Conservation (phyloP, 2,329 filamentous ascomycete species). For the Dactylonectria estremocensis region DNA sequence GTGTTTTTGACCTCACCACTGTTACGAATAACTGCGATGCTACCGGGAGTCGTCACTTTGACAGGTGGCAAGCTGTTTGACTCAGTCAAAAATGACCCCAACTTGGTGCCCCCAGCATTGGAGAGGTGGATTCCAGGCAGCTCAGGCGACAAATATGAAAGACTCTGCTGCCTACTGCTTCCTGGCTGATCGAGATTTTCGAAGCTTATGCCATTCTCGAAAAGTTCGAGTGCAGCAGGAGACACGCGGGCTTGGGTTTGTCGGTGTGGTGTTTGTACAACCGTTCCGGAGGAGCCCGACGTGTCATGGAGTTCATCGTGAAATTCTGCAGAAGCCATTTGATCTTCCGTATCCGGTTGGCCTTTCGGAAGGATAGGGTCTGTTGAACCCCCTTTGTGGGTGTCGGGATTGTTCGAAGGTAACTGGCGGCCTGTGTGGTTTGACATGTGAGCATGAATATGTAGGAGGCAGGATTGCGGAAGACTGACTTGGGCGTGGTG, state of each 20-base stretch:
- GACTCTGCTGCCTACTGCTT: neutral
- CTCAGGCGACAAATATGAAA: neutral
- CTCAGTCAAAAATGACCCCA: neutral
- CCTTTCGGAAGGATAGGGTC: conserved; percentile 26
- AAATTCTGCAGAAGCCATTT: neutral
- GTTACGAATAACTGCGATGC: neutral
- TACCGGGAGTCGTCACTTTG: conserved; percentile 7
- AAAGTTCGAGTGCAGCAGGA: conserved; percentile 49
- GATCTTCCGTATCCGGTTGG: neutral
- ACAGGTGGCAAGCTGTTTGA: conserved; percentile 19
- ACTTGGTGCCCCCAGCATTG: neutral
- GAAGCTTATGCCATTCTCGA: conserved; percentile 52
- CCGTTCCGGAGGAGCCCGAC: conserved; percentile 55
- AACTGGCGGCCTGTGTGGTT: conserved; percentile 26
- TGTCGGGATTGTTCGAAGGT: conserved; percentile 1
- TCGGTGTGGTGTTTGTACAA: conserved; percentile 54
- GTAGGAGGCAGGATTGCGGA: conserved; percentile 15
- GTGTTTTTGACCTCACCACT: conserved; percentile 9
- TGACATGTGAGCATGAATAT: conserved; percentile 27
- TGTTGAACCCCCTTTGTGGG: conserved; percentile 26
- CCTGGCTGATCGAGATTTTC: conserved; percentile 32
- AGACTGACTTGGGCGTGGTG: conserved; percentile 46
- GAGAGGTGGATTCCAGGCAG: neutral
- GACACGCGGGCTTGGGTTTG: conserved; percentile 44
- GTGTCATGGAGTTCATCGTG: conserved; percentile 11